Base-by-base conservation (phyloP, 495 filamentous ascomycete species). In the Daldinia bambusicola region DNA sequence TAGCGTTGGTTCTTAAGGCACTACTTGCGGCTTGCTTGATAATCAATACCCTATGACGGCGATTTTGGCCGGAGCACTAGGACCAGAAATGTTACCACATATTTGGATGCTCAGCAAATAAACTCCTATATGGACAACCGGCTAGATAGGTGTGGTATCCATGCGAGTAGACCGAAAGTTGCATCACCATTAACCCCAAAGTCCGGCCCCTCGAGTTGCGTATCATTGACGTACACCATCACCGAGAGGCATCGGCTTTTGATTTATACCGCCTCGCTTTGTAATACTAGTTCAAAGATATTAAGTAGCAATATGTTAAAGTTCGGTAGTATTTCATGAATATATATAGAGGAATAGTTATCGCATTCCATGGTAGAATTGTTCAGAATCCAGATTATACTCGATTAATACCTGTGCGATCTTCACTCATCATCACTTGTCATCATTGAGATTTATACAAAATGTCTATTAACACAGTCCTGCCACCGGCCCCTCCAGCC, bases 401-500 rank as follows among this genome's bases (percentile, higher is more conserved):
- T 12, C 22, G 13, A 52, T 22, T 3, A 30, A 30, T 30, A 52
- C 22, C 4, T 18, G 48, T 52, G 2, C 48, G 26, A 52, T 12
- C 16, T 18, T 13, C 40, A 12, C 40, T 18, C 40, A 18, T 43
- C 13, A 53, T 32, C 12, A 32, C 26, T 31, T 12, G 13, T n/a
- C 40, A 14, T 43, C 40, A 13, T 32, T 32, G n/a, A 13, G 31
- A 32, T 26, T n/a, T 13, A 14, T 32, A 53, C 0, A 53, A 53
- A 53, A 53, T 53, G 50, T 32, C 50, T 53, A 0, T 2, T 1
- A 32, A 12, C 50, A 5, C 31, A 53, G 50, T 26, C 0, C 62
- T 79, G 7, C 71, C 72, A 3, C 55, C 48, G 51, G 75, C 78
- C 1, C 76, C 81, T 12, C 60, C 78, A 10, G 80, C 84, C 20